Percentiles rank a stretch among this genome's conserved stretches.
These are phyloP conservation scores for Fusarium chaquense DNA, from an alignment of 2,329 filamentous ascomycete species.

Conservation along the genomic window DNA sequence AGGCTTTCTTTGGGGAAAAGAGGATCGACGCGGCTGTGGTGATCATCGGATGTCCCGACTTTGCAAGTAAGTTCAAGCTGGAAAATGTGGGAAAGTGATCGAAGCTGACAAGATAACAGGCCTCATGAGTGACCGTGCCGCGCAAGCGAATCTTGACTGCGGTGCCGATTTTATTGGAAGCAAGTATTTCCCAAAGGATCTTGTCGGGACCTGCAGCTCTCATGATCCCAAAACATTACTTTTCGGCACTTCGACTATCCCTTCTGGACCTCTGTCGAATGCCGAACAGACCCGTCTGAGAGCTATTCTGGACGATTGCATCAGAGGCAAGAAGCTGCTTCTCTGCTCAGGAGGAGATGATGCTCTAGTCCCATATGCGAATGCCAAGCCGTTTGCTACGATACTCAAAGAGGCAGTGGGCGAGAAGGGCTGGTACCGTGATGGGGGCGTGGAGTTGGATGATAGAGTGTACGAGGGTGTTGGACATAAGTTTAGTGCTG, in stretches of 20 bases:
- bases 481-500: constrained; percentile 75
- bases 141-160: constrained; percentile 68
- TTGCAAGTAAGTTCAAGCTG: constrained; percentile 65
- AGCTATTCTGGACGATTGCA: constrained; percentile 59
- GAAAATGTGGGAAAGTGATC: not conserved
- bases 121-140: constrained; percentile 83
- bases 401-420: constrained; percentile 68
- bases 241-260: constrained; percentile 64
- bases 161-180: constrained; percentile 79
- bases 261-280: constrained; percentile 48
- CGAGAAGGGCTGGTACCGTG: constrained; percentile 62
- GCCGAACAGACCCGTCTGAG: constrained; percentile 59
- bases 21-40: constrained; percentile 82
- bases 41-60: constrained; percentile 92
- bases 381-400: constrained; percentile 68
- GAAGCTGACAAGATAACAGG: constrained; percentile 49
- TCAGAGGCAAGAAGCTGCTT: constrained; percentile 74
- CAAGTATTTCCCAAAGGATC: constrained; percentile 77
- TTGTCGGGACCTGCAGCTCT: constrained; percentile 72
- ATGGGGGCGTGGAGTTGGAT: constrained; percentile 68
- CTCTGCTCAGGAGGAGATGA: constrained; percentile 75
- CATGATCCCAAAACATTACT: constrained; percentile 83
- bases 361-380: constrained; percentile 76
- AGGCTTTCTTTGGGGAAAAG: constrained; percentile 81
- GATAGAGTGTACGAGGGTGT: constrained; percentile 76